Evolutionary conservation across 2,329 filamentous ascomycete genomes (phyloP), one percentile per base, ranked within the genome.

Genomic region (Scedosporium dehoogii): DNA sequence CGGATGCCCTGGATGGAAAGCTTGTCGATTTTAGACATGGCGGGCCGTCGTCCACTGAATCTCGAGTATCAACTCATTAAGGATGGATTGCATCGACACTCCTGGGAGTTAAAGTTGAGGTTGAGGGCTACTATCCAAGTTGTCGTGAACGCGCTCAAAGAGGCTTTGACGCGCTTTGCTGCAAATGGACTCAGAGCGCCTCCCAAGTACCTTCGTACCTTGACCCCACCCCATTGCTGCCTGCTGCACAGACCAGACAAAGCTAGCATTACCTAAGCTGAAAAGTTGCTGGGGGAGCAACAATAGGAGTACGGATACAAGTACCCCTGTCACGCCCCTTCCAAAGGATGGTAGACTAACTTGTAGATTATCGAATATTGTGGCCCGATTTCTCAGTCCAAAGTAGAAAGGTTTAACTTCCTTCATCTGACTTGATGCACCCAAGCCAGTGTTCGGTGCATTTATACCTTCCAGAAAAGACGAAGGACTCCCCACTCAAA

Each of bases 11-110:
- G 78, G 66, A 97, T 94, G 67, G 88, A 90, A 68, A 97, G 84
- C 72, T 92, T 96, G 72, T 96, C 91, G 69, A 97, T 92, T 73
- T 86, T 89, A 67, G 92, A 90, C 90, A 83, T 82, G 69, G 58
- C 72, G 69, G 65, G 10, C 33, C 33, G 33, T 38, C 33, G 33
- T 38, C 33, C 33, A 3, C 33, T 38, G 33, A 14, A 9, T 33
- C 29, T 33, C 33, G 10, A 38, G 33, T 38, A 38, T 38, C 33
- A 14, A 38, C 33, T 38, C 33, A 38, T 38, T 14, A 38, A 38
- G 33, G 33, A 38, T 12, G 10, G 33, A 14, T 38, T 14, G 33
- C 33, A 38, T 38, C 10, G 33, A 38, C 10, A 14, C 33, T 12
- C 10, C 3, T 12, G 10, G 10, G 33, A 12, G 10, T 38, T 38